Conservation (phyloP, 176 grass and related monocot species). For the Oryza meyeriana region DNA sequence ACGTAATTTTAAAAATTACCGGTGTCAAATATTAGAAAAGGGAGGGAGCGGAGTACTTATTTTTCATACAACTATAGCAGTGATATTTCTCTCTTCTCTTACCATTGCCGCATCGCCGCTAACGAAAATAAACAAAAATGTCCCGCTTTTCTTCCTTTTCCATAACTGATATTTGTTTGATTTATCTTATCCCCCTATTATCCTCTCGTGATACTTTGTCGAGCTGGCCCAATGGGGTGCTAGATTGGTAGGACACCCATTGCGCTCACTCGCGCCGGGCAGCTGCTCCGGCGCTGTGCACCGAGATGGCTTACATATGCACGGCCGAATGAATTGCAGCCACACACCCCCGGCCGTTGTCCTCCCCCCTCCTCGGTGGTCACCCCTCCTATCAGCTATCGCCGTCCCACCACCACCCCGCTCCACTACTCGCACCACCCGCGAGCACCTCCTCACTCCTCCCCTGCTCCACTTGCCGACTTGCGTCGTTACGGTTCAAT, state of each 20-base stretch:
- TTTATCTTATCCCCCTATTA: constrained; percentile 42
- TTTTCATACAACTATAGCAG: not conserved
- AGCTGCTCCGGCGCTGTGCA: not conserved
- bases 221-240: constrained; percentile 66
- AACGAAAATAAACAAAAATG: not conserved
- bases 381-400: not conserved
- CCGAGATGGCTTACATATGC: not conserved
- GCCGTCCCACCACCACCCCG: constrained; percentile 2
- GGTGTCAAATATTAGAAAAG: too few relatives aligned
- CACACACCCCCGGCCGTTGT: constrained; percentile 36
- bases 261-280: not conserved
- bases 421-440: not conserved
- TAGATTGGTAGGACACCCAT: constrained; percentile 30
- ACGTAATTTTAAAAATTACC: too few relatives aligned
- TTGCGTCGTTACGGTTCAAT: not conserved
- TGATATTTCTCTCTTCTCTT: not conserved
- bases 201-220: constrained; percentile 53
- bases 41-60: too few relatives aligned
- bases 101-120: not conserved
- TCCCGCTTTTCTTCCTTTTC: not conserved
- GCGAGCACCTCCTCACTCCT: not conserved
- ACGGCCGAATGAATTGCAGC: constrained; percentile 42
- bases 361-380: constrained; percentile 20
- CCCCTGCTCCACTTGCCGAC: not conserved
- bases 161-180: constrained; percentile 16